Base-by-base conservation (phyloP, 345 rosid species). In the Atalantia buxifolia region DNA sequence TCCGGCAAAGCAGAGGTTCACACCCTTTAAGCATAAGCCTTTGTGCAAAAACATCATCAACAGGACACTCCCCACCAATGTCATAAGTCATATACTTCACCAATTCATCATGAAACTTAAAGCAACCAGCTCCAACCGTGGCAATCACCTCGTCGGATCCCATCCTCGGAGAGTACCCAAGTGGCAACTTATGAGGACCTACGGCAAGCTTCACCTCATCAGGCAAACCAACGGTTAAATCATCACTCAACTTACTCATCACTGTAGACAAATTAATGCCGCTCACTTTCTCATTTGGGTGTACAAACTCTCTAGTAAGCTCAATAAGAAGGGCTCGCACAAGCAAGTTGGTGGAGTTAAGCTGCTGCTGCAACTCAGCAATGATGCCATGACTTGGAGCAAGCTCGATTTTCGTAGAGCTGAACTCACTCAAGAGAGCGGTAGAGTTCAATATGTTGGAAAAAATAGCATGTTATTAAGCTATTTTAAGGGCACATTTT, bases 1-100 rank as follows among this genome's bases (percentile, higher is more conserved):
- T 77, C 35, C 89, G 40, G 25, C 83, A 81, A 19, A 89, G 91
- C 59, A 90, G 86, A 5, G 92, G 89, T 71, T 90, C 90, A 27
- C 91, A 86, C 2, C 90, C 92, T 50, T 78, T 86, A 50, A 88
- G 81, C 79, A 87, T 73, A 36, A 90, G 80, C 76, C 77, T 83
- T 55, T 88, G 92, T 31, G 88, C 86, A 59, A 88, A 87, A 42
- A 72, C 84, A 70, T 87, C 88, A 70, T 88, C 92, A 0, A 71
- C 60, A 2, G 88, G 89, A 10, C 93, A 87, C 36, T 81, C 88
- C 5, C 84, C 87, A 1, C 91, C 90, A 25, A 79, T 63, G 2
- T 86, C 81, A 31, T 88, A 90, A 4, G 78, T 69, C 87, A 90
- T 83, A 69, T 80, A 88, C 76, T 81, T 77, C 24, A 65, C 71